Evolutionary conservation across 1,284 basidiomycete species (phyloP).

Genomic region (Papiliotrema nemorosa): DNA sequence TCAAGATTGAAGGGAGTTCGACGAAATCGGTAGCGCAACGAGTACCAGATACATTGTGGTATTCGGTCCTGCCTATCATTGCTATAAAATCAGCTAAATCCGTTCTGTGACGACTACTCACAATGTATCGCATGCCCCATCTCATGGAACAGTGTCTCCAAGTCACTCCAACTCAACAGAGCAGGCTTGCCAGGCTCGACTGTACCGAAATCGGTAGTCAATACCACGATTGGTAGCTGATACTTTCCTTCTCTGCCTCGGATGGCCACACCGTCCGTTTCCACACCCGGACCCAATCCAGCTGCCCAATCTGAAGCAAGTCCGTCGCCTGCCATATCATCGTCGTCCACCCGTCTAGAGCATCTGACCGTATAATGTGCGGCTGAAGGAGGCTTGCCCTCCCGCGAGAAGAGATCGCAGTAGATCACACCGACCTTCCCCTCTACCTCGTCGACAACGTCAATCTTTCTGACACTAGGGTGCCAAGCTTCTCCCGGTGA

Average conservation of each 20-base stretch:
- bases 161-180: constrained; percentile 86
- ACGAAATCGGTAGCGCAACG: constrained; percentile 99
- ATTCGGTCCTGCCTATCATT: constrained; percentile 96
- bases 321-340: constrained; percentile 68
- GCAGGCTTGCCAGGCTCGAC: constrained; percentile 61
- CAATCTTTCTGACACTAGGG: constrained; percentile 78
- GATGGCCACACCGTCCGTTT: constrained; percentile 37
- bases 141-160: constrained; percentile 93
- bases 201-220: constrained; percentile 81
- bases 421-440: constrained; percentile 92
- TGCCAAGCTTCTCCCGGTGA: constrained; percentile 84
- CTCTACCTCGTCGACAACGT: constrained; percentile 75
- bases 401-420: constrained; percentile 81
- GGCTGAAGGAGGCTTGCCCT: constrained; percentile 83
- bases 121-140: constrained; percentile 99
- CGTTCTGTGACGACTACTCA: constrained; percentile 52
- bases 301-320: constrained; percentile 40
- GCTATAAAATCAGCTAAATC: constrained; percentile 54
- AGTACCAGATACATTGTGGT: constrained; percentile 96
- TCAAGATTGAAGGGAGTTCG: constrained; percentile 94
- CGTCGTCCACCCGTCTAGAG: constrained; percentile 84
- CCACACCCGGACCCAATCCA: constrained; percentile 36
- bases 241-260: constrained; percentile 63
- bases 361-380: constrained; percentile 98
- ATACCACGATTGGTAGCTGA: constrained; percentile 86